These are phyloP conservation scores for Ophiostoma novo-ulmi DNA, from an alignment of 2,329 filamentous ascomycete genomes.

Conservation along the genomic window DNA sequence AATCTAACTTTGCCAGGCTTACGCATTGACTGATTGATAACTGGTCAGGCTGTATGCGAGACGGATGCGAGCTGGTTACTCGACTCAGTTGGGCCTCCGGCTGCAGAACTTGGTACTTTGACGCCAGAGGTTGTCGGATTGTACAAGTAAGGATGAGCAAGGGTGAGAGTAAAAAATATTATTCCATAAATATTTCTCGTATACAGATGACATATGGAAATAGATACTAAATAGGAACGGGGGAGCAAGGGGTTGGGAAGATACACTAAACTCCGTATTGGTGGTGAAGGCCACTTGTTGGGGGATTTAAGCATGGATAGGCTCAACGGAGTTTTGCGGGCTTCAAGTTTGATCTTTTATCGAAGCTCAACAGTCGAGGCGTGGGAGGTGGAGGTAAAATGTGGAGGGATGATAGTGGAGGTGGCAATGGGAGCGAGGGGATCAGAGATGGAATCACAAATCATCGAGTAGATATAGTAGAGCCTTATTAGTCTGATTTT, in stretches of 20 bases:
- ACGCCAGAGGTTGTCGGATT: too few species aligned
- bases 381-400: background rate
- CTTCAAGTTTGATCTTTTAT: background rate
- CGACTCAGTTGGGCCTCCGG: background rate
- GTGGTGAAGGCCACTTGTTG: background rate
- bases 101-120: background rate
- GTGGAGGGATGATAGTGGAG: background rate
- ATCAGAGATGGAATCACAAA: background rate
- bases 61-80: background rate
- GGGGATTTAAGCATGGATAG: background rate
- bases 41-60: background rate
- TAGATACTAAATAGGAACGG: background rate
- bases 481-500: background rate
- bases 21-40: background rate
- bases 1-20: too few species aligned
- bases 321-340: background rate
- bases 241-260: background rate
- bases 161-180: background rate
- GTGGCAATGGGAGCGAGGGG: conserved; percentile 1
- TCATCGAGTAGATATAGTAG: background rate
- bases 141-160: background rate
- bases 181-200: background rate
- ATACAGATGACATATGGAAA: background rate
- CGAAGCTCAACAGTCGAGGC: background rate
- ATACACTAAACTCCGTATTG: background rate